Conservation (phyloP, 768 basidiomycete species). For the Trametes elegans region DNA sequence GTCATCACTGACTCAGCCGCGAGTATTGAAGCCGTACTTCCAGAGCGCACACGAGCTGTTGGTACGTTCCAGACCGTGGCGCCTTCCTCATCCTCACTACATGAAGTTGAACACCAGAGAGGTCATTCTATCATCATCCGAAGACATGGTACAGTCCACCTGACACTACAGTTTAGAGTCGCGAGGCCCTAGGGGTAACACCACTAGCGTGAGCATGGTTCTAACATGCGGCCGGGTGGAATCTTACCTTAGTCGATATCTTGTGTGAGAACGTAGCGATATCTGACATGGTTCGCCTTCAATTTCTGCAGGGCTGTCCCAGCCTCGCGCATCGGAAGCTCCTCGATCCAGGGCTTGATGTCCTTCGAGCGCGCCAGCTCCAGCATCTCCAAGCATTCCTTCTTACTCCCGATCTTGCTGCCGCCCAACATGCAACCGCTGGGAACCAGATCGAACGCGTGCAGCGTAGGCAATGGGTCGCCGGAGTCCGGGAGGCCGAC, state of each 20-base stretch:
- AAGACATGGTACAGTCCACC: too few species aligned
- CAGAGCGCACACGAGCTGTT: too few species aligned
- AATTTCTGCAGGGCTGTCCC: constrained; percentile 47
- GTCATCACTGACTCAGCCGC: too few species aligned
- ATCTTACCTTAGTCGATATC: constrained; percentile 16
- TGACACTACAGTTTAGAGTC: background rate
- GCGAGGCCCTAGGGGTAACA: background rate
- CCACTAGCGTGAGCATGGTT: background rate
- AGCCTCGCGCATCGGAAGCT: constrained; percentile 46
- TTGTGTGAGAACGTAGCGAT: constrained; percentile 49
- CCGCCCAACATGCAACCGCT: constrained; percentile 26
- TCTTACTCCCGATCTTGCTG: constrained; percentile 52
- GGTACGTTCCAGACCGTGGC: too few species aligned
- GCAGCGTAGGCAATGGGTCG: constrained; percentile 32
- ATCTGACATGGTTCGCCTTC: constrained; percentile 48
- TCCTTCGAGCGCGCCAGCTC: constrained; percentile 53
- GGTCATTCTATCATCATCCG: too few species aligned
- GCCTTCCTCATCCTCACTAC: too few species aligned
- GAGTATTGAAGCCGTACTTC: too few species aligned
- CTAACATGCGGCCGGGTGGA: background rate
- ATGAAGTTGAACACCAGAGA: too few species aligned
- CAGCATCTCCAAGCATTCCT: constrained; percentile 59
- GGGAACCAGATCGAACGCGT: constrained; percentile 33
- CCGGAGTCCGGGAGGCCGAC: constrained; percentile 55
- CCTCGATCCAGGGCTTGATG: constrained; percentile 44